A percentile compares a stretch with the other conserved stretches of the same genome.
phyloP scores from a whole-genome alignment of 352 stramenopile genomes.

The Phytophthora lateralis region DNA sequence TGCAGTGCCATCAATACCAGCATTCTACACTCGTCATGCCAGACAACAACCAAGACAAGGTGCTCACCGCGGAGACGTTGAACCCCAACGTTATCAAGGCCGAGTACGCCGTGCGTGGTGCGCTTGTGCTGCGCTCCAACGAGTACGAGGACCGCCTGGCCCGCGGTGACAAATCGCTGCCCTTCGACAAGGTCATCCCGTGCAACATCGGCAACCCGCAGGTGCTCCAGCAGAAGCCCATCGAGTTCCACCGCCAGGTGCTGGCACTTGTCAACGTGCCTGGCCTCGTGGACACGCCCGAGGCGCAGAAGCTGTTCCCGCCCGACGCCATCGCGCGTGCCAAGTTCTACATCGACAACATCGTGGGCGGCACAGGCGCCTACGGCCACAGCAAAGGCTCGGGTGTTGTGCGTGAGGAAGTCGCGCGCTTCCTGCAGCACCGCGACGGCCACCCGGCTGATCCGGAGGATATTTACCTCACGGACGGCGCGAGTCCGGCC shows the following conservation, averaged over 20 bases:
- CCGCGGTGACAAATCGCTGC: slow-evolving; percentile 62
- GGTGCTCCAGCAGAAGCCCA: slow-evolving; percentile 93
- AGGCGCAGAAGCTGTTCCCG: slow-evolving; percentile 82
- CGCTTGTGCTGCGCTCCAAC: slow-evolving; percentile 82
- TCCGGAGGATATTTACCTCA: slow-evolving; percentile 97
- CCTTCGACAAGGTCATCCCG: slow-evolving; percentile 95
- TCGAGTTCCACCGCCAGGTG: slow-evolving; percentile 95
- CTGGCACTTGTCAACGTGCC: slow-evolving; percentile 91
- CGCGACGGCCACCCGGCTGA: slow-evolving; percentile 92
- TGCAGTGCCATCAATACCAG: background rate
- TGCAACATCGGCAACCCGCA: slow-evolving; percentile 99
- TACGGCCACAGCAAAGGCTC: slow-evolving; percentile 94
- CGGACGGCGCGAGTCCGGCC: slow-evolving; percentile 95
- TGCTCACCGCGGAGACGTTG: slow-evolving; percentile 54
- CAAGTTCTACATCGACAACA: slow-evolving; percentile 88
- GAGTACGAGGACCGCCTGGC: slow-evolving; percentile 79
- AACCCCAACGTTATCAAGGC: slow-evolving; percentile 79
- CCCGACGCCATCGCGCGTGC: slow-evolving; percentile 87
- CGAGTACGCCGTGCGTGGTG: slow-evolving; percentile 90
- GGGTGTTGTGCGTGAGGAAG: slow-evolving; percentile 86
- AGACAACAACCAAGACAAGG: background rate
- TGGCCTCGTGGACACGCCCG: slow-evolving; percentile 83
- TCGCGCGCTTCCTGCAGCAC: slow-evolving; percentile 88
- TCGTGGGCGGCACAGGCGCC: slow-evolving; percentile 89
- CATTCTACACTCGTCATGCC: background rate